Conservation (phyloP, 2,329 filamentous ascomycete genomes). For the Fusarium falciforme region DNA sequence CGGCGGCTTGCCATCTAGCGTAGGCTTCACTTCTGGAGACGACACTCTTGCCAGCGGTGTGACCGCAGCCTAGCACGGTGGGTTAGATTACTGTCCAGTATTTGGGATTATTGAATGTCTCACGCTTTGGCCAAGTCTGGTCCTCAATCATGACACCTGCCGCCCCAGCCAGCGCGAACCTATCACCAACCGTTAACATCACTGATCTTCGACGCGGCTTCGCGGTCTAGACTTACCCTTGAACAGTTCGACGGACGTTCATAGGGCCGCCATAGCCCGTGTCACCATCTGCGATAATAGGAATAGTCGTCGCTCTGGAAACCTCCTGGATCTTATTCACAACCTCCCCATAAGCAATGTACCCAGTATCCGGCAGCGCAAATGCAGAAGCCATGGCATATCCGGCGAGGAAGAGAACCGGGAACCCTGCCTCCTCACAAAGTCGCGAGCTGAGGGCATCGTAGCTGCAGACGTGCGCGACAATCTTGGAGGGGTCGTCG, state of each 20-base stretch:
- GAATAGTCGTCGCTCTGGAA: conserved; percentile 51
- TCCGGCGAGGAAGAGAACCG: conserved; percentile 57
- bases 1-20: conserved; percentile 58
- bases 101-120: conserved; percentile 4
- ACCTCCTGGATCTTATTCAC: conserved; percentile 58
- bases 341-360: conserved; percentile 61
- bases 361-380: conserved; percentile 60
- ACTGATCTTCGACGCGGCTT: neutral
- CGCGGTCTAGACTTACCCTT: conserved; percentile 36
- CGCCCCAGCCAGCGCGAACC: conserved; percentile 54
- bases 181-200: conserved; percentile 2
- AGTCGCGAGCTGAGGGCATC: conserved; percentile 57
- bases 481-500: conserved; percentile 54
- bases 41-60: conserved; percentile 59
- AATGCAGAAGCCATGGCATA: conserved; percentile 54
- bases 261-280: conserved; percentile 61
- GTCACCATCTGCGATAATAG: conserved; percentile 59
- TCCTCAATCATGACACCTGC: conserved; percentile 58
- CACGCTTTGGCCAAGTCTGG: conserved; percentile 61
- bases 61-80: conserved; percentile 40
- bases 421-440: conserved; percentile 59
- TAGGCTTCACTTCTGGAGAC: conserved; percentile 58
- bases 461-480: conserved; percentile 57
- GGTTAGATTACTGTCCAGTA: neutral
- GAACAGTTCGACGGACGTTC: conserved; percentile 59